Percentiles rank a stretch among this genome's conserved stretches.
Evolutionary conservation across 1,284 basidiomycete species (phyloP).

Genomic region (Entoloma clypeatum): DNA sequence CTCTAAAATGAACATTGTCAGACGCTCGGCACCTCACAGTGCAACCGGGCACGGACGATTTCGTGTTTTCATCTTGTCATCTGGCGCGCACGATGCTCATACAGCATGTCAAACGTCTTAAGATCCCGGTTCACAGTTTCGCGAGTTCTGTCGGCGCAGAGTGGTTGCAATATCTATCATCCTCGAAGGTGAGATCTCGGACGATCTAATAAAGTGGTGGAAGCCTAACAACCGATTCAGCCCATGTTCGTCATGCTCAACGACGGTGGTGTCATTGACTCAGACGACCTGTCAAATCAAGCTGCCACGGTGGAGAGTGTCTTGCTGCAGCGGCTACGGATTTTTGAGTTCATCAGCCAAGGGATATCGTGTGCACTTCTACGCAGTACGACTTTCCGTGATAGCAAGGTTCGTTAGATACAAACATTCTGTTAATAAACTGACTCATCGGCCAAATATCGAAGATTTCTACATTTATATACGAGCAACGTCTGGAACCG

Average conservation of each 20-base stretch:
- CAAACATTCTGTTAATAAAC: too few relatives aligned
- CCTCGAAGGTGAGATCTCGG: constrained; percentile 35
- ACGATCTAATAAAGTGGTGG: not conserved
- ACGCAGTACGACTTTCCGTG: too few relatives aligned
- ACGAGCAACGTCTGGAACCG: constrained; percentile 22
- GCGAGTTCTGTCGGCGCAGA: constrained; percentile 37
- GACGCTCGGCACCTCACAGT: constrained; percentile 36
- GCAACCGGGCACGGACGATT: constrained; percentile 32
- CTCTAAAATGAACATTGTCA: not conserved
- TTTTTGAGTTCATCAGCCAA: constrained; percentile 36
- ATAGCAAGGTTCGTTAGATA: too few relatives aligned
- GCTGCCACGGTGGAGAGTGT: constrained; percentile 28
- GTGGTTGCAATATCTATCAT: constrained; percentile 45
- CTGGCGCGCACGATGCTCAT: constrained; percentile 52
- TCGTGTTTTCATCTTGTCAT: constrained; percentile 40
- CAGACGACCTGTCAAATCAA: constrained; percentile 13
- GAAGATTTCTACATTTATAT: constrained; percentile 28
- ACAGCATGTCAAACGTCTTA: constrained; percentile 42
- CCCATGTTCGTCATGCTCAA: constrained; percentile 65
- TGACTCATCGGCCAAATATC: not conserved
- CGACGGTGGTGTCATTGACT: constrained; percentile 42
- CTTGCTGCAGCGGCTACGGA: constrained; percentile 46
- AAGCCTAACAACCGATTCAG: constrained; percentile 27
- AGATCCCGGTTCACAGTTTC: constrained; percentile 44
- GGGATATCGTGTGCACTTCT: too few relatives aligned